A percentile compares a stretch with the other conserved stretches of the same genome.
Conservation (phyloP, 75 land plant genomes). For the Sequoiadendron giganteum region DNA sequence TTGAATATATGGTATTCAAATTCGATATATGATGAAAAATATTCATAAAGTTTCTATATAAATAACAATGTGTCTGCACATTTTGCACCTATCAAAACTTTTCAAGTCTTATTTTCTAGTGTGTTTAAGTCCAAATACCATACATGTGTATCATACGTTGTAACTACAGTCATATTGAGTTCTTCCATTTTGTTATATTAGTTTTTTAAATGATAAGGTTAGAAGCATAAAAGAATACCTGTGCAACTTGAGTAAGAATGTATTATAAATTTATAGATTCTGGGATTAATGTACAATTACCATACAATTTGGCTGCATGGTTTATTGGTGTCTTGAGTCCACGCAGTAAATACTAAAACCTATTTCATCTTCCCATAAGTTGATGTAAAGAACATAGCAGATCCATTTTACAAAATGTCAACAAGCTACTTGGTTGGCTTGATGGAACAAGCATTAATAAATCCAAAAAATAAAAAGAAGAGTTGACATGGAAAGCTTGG, state of each 20-base stretch:
- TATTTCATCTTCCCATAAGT: neutral
- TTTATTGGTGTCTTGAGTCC: neutral
- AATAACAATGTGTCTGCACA: no score
- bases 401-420: neutral
- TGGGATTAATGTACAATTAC: neutral
- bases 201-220: neutral
- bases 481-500: no score
- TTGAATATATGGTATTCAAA: no score
- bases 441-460: no score
- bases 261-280: neutral
- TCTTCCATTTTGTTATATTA: neutral
- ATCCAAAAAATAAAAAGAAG: no score
- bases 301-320: neutral
- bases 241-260: neutral
- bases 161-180: neutral
- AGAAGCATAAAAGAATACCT: neutral
- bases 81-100: no score
- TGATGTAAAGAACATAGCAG: neutral
- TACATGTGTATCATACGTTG: neutral
- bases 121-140: neutral
- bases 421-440: neutral
- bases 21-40: no score
- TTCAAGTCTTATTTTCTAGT: no score
- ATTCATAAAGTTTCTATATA: no score
- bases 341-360: neutral